phyloP scores from a whole-genome alignment of 345 rosid species.

The Euphorbia lathyris region DNA sequence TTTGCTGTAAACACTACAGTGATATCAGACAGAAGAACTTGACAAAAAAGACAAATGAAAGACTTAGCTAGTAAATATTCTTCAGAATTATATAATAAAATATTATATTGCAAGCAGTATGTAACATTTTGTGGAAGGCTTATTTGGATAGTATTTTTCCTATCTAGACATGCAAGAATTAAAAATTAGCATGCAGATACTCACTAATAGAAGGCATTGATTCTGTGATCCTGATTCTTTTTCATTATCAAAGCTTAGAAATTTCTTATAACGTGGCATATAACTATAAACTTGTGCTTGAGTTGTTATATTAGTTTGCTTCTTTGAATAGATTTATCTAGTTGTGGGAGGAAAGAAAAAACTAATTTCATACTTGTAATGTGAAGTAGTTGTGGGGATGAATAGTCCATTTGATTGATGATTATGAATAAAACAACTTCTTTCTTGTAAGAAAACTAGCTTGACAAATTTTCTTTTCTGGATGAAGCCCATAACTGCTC shows the following conservation, averaged over 20 bases:
- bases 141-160: neutral
- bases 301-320: neutral
- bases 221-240: neutral
- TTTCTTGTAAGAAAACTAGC: constrained; percentile 11
- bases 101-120: neutral
- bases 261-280: neutral
- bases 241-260: neutral
- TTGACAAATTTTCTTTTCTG: neutral
- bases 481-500: neutral
- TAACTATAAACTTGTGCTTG: neutral
- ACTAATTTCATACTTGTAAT: neutral
- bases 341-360: neutral
- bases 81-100: neutral
- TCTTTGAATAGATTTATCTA: neutral
- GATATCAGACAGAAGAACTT: neutral
- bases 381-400: constrained; percentile 9
- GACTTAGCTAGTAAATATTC: neutral
- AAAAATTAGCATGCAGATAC: neutral
- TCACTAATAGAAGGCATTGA: neutral
- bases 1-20: neutral
- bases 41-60: neutral
- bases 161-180: neutral
- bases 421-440: constrained; percentile 5
- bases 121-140: neutral
- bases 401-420: constrained; percentile 14